Base-by-base conservation (phyloP, 1,284 basidiomycete genomes). In the Cryptococcus floricola region DNA sequence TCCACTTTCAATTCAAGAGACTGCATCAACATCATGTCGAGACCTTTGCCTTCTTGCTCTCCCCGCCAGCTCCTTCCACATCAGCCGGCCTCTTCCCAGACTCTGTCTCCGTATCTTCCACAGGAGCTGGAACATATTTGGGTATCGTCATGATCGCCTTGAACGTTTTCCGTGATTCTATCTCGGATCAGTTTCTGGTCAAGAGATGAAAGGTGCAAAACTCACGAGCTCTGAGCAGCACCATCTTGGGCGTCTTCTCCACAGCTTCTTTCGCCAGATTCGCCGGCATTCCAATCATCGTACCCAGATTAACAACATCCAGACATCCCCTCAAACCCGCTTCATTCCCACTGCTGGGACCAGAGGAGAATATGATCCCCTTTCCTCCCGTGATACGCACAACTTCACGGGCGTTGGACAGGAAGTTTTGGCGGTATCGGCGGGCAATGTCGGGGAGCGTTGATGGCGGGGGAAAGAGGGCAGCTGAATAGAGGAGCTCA, bases 251-350 rank as follows among this genome's bases (percentile, higher is more conserved):
- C 23, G 69, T 73, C 6, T 59, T 55, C 4, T 65, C 64, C 13
- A 77, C 56, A 9, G 74, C 66, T 43, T 77, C 73, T 56, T 73
- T 76, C 5, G 76, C 74, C 8, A 77, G 59, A 61, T 77, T 77
- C n/a, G 75, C 71, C 12, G 75, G 73, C 59, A 77, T 69, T 5
- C 76, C 76, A 44, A 77, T 60, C 42, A 75, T 64, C 7, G 71
- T 70, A 4, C 66, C 75, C 67, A 77, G 58, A 54, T 76, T 77
- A 47, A 77, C 63, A 19, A 77, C 53, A 62, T 77, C 76, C 39
- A 70, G 57, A 23, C 75, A 71, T 9, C 71, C 73, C 46, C 74
- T 60, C 39, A 68, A 44, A 18, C 67, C 61, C 14, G 64, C 68
- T 7, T 61, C 59, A 16, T 58, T 52, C 3, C 66, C 69, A 34